Conservation (phyloP, 441 rosid genomes). For the Erodium texanum region DNA sequence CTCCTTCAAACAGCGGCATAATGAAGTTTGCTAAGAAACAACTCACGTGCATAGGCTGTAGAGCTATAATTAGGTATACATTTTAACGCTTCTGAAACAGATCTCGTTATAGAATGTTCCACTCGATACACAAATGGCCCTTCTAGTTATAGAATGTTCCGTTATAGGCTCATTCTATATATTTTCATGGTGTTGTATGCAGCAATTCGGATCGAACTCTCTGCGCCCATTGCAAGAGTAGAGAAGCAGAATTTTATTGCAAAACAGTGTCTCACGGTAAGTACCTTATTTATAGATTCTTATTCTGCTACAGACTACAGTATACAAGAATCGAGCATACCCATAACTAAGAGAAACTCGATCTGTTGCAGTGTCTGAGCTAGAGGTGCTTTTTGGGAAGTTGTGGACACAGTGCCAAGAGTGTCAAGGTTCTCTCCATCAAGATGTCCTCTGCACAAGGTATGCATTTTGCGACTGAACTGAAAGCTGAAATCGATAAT, state of each 20-base stretch:
- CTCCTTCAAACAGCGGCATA: conserved; percentile 90
- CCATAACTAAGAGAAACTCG: not conserved
- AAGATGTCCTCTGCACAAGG: conserved; percentile 97
- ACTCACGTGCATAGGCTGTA: conserved; percentile 86
- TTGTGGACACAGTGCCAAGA: conserved; percentile 97
- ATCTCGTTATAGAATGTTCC: not conserved
- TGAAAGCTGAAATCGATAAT: no score
- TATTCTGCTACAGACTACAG: not conserved
- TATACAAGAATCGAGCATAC: not conserved
- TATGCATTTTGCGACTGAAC: conserved; percentile 19
- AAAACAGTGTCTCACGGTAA: conserved; percentile 81
- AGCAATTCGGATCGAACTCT: conserved; percentile 55
- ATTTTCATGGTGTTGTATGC: conserved; percentile 16
- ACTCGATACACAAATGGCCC: not conserved
- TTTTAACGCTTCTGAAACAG: conserved; percentile 6
- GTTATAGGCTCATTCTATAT: not conserved
- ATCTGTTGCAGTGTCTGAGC: conserved; percentile 60
- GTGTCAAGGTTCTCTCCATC: conserved; percentile 97
- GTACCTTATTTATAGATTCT: conserved; percentile 11
- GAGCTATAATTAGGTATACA: conserved; percentile 62
- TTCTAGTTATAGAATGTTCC: not conserved
- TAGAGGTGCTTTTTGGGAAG: conserved; percentile 77
- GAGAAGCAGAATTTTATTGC: conserved; percentile 88
- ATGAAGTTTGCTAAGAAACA: conserved; percentile 89
- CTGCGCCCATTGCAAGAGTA: conserved; percentile 81